Conservation (phyloP, 2,329 filamentous ascomycete genomes). For the Helminthosporium solani region DNA sequence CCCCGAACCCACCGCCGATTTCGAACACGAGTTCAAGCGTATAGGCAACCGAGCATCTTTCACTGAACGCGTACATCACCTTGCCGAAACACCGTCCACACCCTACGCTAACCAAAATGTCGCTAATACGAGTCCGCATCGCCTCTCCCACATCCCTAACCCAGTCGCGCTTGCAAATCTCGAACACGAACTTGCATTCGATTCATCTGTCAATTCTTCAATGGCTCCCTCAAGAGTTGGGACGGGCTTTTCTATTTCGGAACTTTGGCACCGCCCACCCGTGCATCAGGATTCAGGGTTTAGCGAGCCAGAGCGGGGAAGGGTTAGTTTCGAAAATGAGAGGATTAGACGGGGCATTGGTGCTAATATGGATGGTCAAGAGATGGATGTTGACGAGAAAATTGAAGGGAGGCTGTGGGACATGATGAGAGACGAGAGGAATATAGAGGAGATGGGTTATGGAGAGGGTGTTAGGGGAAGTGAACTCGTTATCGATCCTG, state of each 20-base stretch:
- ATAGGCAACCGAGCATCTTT: constrained; percentile 34
- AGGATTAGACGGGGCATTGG: constrained; percentile 16
- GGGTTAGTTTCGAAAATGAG: constrained; percentile 25
- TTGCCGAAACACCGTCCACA: constrained; percentile 13
- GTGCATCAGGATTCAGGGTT: constrained; percentile 42
- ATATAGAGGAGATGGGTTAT: constrained; percentile 4
- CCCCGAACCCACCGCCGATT: background rate
- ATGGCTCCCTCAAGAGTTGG: constrained; percentile 25
- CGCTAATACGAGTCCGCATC: background rate
- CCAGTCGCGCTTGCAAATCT: constrained; percentile 29
- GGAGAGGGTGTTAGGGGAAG: constrained; percentile 19
- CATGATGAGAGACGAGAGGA: constrained; percentile 21
- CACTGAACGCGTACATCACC: constrained; percentile 36
- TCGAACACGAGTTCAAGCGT: constrained; percentile 14
- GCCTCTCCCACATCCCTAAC: constrained; percentile 18
- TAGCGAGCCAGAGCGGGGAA: constrained; percentile 21
- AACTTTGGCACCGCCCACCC: constrained; percentile 31
- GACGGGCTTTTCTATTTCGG: constrained; percentile 22
- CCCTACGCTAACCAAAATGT: background rate
- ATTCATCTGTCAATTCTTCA: constrained; percentile 27
- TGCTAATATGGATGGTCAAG: constrained; percentile 13
- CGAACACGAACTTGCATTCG: constrained; percentile 33
- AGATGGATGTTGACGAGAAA: constrained; percentile 16
- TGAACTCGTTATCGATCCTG: constrained; percentile 16
- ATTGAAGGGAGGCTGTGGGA: constrained; percentile 30